These are phyloP conservation scores for Acanthamoeba pearcei DNA, from an alignment of 208 protist species.

Conservation along the genomic window DNA sequence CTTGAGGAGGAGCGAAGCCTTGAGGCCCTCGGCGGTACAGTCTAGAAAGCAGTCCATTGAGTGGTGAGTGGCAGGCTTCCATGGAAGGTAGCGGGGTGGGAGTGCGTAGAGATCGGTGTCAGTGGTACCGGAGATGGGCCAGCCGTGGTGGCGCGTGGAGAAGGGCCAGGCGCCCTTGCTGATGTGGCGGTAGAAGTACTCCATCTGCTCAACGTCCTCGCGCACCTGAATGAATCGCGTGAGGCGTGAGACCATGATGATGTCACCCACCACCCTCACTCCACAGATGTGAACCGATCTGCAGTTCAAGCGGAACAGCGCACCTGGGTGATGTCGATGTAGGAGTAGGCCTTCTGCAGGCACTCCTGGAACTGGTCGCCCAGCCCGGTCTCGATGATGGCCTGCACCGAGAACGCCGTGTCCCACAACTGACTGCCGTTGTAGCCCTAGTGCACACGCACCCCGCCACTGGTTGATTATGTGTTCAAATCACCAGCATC, in stretches of 20 bases:
- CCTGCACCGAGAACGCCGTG: constrained; percentile 97
- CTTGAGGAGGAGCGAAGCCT: constrained; percentile 91
- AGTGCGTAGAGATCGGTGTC: neutral
- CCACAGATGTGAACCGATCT: neutral
- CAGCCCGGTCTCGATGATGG: constrained; percentile 91
- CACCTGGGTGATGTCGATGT: constrained; percentile 91
- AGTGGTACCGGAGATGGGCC: constrained; percentile 93
- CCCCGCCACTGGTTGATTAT: neutral
- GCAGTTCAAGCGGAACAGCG: constrained; percentile 17
- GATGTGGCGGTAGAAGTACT: constrained; percentile 95
- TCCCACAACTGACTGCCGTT: constrained; percentile 99
- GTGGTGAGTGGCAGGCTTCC: no score
- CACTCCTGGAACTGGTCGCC: constrained; percentile 85
- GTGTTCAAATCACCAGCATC: no score
- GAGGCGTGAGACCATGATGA: neutral
- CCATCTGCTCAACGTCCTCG: constrained; percentile 92
- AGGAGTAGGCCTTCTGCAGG: constrained; percentile 92
- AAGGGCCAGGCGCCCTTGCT: constrained; percentile 98
- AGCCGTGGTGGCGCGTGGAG: constrained; percentile 95
- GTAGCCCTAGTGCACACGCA: constrained; percentile 89
- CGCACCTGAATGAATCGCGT: constrained; percentile 87
- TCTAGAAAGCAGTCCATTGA: constrained; percentile 80
- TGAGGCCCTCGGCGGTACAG: constrained; percentile 97
- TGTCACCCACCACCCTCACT: neutral
- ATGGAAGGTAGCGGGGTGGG: no score